phyloP scores from a whole-genome alignment of 495 filamentous ascomycete genomes.

The Penicillium coffeae region DNA sequence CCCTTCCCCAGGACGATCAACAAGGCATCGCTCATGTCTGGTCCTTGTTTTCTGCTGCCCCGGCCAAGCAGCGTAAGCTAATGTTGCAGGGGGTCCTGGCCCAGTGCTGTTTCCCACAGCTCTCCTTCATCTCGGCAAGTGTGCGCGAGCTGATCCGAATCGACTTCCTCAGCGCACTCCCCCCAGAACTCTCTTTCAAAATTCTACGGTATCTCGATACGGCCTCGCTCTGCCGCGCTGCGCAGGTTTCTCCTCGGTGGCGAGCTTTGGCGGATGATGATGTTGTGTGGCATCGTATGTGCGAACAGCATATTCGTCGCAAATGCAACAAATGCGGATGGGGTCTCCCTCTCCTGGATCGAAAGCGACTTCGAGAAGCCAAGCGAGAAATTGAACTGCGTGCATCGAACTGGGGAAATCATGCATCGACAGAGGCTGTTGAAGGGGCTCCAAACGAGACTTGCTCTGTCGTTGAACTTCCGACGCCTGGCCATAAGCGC shows the following conservation, averaged over 20 bases:
- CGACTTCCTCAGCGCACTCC: constrained; percentile 86
- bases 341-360: constrained; percentile 85
- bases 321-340: constrained; percentile 97
- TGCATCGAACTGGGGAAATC: constrained; percentile 50
- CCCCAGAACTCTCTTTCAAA: constrained; percentile 87
- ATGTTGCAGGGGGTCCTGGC: constrained; percentile 94
- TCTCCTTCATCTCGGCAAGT: constrained; percentile 82
- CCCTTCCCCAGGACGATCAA: constrained; percentile 75
- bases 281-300: constrained; percentile 98
- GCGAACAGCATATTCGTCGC: constrained; percentile 94
- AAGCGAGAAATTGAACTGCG: constrained; percentile 80
- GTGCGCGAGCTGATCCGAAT: constrained; percentile 92
- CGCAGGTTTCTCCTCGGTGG: constrained; percentile 91
- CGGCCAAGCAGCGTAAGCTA: constrained; percentile 85
- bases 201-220: constrained; percentile 92
- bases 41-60: constrained; percentile 95
- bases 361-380: constrained; percentile 80
- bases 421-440: constrained; percentile 17
- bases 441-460: constrained; percentile 16
- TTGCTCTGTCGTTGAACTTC: constrained; percentile 17
- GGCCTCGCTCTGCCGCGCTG: constrained; percentile 92
- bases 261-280: constrained; percentile 87
- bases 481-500: constrained; percentile 33
- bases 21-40: constrained; percentile 93
- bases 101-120: constrained; percentile 95